These are phyloP conservation scores for Lipomyces anomalus DNA, from an alignment of 805 yeast genomes.

Conservation along the genomic window DNA sequence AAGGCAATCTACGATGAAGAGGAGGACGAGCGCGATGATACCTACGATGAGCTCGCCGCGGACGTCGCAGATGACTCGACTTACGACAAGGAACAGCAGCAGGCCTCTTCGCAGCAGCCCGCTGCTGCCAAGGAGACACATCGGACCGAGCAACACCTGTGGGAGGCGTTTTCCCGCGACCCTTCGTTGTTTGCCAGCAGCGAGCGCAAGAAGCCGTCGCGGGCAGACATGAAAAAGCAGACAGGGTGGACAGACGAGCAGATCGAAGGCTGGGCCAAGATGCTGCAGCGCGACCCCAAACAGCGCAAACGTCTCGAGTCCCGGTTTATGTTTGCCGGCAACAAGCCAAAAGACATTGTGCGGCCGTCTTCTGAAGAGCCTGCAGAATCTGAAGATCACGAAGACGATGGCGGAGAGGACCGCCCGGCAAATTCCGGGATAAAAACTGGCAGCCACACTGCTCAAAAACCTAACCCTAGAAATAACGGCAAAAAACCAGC, in stretches of 20 bases:
- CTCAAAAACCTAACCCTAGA: too few relatives aligned
- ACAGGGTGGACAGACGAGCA: conserved; percentile 78
- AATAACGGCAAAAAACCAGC: too few relatives aligned
- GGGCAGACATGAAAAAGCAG: conserved; percentile 10
- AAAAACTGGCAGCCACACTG: too few relatives aligned
- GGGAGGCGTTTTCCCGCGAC: conserved; percentile 50
- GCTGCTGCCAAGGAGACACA: too few relatives aligned
- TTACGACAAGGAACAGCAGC: too few relatives aligned
- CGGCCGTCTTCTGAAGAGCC: background rate
- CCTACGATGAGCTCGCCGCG: conserved; percentile 34
- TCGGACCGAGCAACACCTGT: conserved; percentile 48
- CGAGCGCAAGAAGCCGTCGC: conserved; percentile 44
- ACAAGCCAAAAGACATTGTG: conserved; percentile 18
- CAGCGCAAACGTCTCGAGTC: conserved; percentile 60
- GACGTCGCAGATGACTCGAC: too few relatives aligned
- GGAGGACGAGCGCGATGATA: conserved; percentile 26
- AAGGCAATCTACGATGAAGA: conserved; percentile 23
- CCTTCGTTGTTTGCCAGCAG: conserved; percentile 44
- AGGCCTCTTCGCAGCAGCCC: too few relatives aligned
- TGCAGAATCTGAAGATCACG: background rate
- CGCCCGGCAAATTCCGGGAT: too few relatives aligned
- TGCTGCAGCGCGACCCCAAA: conserved; percentile 51
- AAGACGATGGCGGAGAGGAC: background rate
- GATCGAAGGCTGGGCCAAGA: conserved; percentile 87
- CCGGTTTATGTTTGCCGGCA: conserved; percentile 48